A percentile compares a stretch with the other conserved stretches of the same genome.
phyloP scores from a whole-genome alignment of 2,329 filamentous ascomycete genomes.

The Colletotrichum sp. region DNA sequence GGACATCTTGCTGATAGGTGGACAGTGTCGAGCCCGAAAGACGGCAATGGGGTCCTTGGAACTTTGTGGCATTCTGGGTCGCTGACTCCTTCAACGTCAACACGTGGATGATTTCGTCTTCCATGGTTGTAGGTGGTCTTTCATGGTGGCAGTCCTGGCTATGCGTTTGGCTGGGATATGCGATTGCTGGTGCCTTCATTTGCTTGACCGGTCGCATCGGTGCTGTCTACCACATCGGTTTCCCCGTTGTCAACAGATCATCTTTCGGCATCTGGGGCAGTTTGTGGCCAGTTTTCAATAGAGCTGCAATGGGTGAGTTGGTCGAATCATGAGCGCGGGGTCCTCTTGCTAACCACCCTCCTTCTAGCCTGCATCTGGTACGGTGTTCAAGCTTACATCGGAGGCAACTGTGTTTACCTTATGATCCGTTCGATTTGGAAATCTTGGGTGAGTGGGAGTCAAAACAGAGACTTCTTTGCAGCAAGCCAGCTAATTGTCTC shows the following conservation, averaged over 20 bases:
- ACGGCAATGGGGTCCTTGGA: constrained; percentile 85
- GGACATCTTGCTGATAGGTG: background rate
- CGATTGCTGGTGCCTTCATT: constrained; percentile 77
- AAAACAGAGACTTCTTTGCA: background rate
- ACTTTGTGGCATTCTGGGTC: constrained; percentile 89
- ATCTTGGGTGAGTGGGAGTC: constrained; percentile 55
- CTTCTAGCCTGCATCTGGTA: constrained; percentile 79
- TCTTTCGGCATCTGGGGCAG: constrained; percentile 91
- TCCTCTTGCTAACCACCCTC: background rate
- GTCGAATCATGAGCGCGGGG: background rate
- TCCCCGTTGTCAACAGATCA: constrained; percentile 78
- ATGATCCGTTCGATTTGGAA: constrained; percentile 90
- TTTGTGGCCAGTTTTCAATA: constrained; percentile 87
- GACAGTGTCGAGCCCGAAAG: constrained; percentile 72
- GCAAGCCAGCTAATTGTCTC: background rate
- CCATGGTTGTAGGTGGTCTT: constrained; percentile 78
- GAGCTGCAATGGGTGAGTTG: constrained; percentile 73
- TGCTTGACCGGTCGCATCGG: constrained; percentile 83
- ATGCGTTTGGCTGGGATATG: constrained; percentile 88
- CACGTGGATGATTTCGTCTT: constrained; percentile 73
- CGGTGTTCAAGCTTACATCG: constrained; percentile 85
- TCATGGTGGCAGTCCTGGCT: constrained; percentile 93
- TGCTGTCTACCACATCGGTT: constrained; percentile 86
- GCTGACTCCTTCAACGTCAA: constrained; percentile 89
- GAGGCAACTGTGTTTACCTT: constrained; percentile 81